A percentile compares a stretch with the other conserved stretches of the same genome.
phyloP scores from a whole-genome alignment of 805 yeast species.

The Debaryomyces maramus region DNA sequence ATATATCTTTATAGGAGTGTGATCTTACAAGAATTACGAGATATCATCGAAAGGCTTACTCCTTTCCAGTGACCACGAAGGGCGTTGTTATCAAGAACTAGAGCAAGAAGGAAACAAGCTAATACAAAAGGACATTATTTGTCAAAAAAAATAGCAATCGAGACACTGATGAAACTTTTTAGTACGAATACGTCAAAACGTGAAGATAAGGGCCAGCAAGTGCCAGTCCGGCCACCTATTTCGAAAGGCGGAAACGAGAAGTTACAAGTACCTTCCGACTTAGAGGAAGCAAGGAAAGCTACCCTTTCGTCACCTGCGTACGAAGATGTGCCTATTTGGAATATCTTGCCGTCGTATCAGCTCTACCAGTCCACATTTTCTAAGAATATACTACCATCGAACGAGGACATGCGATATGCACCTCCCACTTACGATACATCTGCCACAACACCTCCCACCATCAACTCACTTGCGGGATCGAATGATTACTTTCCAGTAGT shows the following conservation, averaged over 20 bases:
- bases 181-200: not conserved
- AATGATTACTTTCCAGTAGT: constrained; percentile 10
- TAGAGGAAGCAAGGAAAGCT: not conserved
- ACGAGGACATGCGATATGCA: constrained; percentile 39
- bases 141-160: no score
- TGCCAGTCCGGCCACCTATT: not conserved
- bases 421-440: constrained; percentile 40
- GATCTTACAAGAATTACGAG: no score
- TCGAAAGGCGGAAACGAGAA: not conserved
- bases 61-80: no score
- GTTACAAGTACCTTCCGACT: no score
- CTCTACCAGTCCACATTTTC: constrained; percentile 46
- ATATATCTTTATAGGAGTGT: no score
- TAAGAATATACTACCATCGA: constrained; percentile 33
- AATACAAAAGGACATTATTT: no score
- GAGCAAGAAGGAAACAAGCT: no score
- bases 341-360: constrained; percentile 45
- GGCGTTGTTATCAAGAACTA: no score
- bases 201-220: not conserved
- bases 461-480: constrained; percentile 6
- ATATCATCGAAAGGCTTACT: no score
- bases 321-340: constrained; percentile 27
- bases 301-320: constrained; percentile 1
- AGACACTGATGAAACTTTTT: constrained; percentile 4
- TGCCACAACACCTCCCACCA: constrained; percentile 14